Conservation (phyloP, 73 alveolate species). For the Breviolum minutum region DNA sequence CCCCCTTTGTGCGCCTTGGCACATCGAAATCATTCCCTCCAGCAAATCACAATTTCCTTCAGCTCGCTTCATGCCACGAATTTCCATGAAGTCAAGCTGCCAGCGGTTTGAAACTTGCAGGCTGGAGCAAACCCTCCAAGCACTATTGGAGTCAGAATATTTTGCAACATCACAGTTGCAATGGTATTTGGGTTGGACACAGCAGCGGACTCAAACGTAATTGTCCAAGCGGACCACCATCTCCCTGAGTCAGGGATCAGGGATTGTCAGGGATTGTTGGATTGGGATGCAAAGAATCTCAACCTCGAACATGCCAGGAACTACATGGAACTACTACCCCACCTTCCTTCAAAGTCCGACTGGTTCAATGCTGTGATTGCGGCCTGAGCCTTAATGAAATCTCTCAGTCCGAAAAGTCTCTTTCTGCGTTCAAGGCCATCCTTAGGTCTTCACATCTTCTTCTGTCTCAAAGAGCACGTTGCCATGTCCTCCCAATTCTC, state of each 20-base stretch:
- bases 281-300: not conserved
- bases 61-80: not conserved
- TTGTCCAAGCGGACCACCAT: conserved; percentile 77
- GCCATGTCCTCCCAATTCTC: conserved; percentile 26
- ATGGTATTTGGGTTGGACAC: not conserved
- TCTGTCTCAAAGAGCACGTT: conserved; percentile 45
- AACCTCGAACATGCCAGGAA: not conserved
- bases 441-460: conserved; percentile 36
- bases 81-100: not conserved
- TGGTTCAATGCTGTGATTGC: conserved; percentile 33
- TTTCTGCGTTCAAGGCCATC: not conserved
- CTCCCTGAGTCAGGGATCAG: not conserved
- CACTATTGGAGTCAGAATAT: not conserved
- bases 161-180: not conserved
- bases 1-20: not conserved
- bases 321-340: not conserved
- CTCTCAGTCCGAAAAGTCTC: not conserved
- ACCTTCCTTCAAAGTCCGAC: conserved; percentile 39
- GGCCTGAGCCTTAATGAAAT: not conserved
- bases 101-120: not conserved
- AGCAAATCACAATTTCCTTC: not conserved
- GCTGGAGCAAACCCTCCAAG: conserved; percentile 11
- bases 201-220: not conserved
- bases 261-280: not conserved
- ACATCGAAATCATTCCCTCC: not conserved